Conservation (phyloP, 495 filamentous ascomycete species). For the Xylaria acuta region DNA sequence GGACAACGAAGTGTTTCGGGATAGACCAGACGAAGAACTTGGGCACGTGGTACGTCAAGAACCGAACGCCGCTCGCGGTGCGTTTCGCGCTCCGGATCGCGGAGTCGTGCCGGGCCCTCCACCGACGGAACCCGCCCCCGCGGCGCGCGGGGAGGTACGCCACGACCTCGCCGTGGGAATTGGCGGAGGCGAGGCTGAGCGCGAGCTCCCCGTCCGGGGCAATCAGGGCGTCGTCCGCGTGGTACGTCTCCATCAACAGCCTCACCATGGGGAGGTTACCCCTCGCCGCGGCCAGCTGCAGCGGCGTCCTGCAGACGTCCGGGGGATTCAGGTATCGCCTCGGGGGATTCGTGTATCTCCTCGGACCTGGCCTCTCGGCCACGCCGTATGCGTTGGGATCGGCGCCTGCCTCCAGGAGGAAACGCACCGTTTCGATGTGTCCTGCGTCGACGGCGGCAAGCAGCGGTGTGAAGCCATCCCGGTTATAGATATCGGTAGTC, state of each 20-base stretch:
- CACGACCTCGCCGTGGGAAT: constrained; percentile 40
- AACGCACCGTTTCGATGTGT: neutral
- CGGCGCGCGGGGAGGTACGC: constrained; percentile 37
- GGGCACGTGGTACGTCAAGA: neutral
- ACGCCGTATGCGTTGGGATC: neutral
- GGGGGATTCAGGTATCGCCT: neutral
- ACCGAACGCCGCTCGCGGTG: neutral
- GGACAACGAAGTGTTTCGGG: neutral
- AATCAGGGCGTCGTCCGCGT: neutral
- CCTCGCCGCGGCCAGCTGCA: constrained; percentile 1
- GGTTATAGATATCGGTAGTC: neutral
- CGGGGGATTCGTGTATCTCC: neutral
- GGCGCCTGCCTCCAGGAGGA: constrained; percentile 1
- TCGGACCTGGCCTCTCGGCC: neutral
- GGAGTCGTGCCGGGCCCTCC: constrained; percentile 31
- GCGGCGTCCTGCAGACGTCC: neutral
- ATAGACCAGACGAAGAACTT: neutral
- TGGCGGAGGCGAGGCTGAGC: neutral
- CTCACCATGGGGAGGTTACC: neutral
- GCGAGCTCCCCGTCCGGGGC: constrained; percentile 8
- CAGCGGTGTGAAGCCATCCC: neutral
- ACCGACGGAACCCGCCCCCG: constrained; percentile 42
- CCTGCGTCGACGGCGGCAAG: neutral
- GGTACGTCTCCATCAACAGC: constrained; percentile 9
- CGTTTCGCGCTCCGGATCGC: neutral